A percentile compares a stretch with the other conserved stretches of the same genome.
Evolutionary conservation across 306 rosid species (phyloP).

Genomic region (Malus sieversii): DNA sequence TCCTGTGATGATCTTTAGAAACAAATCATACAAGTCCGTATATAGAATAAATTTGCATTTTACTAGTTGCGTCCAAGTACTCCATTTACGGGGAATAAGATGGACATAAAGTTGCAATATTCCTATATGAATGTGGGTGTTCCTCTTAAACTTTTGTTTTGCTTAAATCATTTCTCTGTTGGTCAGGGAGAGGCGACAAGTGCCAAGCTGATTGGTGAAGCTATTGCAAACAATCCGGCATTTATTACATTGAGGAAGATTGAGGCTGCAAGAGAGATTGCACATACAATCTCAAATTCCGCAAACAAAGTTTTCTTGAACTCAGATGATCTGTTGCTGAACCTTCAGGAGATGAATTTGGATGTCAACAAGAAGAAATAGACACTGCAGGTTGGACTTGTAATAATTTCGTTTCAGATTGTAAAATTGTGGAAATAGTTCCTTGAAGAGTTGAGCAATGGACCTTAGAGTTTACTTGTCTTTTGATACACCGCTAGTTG

Average conservation of each 20-base stretch:
- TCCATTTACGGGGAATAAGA: not conserved
- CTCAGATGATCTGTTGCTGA: slow-evolving; percentile 66
- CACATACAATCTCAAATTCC: slow-evolving; percentile 59
- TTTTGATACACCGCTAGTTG: not conserved
- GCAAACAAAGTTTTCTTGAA: slow-evolving; percentile 77
- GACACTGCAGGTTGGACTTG: slow-evolving; percentile 2
- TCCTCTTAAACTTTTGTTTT: not conserved
- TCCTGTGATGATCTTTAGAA: not conserved
- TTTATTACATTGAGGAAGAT: slow-evolving; percentile 76
- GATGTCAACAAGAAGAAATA: slow-evolving; percentile 42
- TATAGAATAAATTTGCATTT: not conserved
- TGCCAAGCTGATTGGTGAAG: slow-evolving; percentile 85
- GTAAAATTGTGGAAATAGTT: slow-evolving; percentile 3
- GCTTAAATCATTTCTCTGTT: not conserved
- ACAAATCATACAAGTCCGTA: not conserved
- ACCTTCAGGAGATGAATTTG: slow-evolving; percentile 62
- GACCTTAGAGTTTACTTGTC: not conserved
- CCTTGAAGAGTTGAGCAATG: not conserved
- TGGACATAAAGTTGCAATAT: not conserved
- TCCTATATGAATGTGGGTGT: not conserved
- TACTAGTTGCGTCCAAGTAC: not conserved
- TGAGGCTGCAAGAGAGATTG: slow-evolving; percentile 92
- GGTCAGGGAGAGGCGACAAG: slow-evolving; percentile 86
- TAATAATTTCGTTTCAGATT: not conserved
- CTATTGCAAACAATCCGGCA: slow-evolving; percentile 87